phyloP scores from a whole-genome alignment of 805 yeast species.

The Candida nemodendra region DNA sequence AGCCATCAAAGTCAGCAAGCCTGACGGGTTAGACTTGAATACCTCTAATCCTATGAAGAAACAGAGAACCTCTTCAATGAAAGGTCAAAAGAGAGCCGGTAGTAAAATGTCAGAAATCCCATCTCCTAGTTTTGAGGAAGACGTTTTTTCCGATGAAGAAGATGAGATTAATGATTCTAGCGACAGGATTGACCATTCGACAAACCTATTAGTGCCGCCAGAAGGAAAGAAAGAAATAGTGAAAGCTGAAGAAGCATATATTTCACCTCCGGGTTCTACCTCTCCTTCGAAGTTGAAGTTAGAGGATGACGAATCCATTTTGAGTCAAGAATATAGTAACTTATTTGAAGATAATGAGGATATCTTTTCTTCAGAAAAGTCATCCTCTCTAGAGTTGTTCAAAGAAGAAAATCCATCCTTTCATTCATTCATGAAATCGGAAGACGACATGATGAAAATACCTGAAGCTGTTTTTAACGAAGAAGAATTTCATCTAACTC shows the following conservation, averaged over 20 bases:
- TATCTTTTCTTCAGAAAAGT: conserved; percentile 16
- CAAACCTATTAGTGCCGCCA: background rate
- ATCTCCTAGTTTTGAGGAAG: conserved; percentile 24
- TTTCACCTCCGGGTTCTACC: conserved; percentile 33
- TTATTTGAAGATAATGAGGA: conserved; percentile 28
- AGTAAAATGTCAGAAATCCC: conserved; percentile 17
- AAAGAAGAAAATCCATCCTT: conserved; percentile 25
- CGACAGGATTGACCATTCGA: conserved; percentile 8
- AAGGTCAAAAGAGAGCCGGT: background rate
- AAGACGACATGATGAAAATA: conserved; percentile 14
- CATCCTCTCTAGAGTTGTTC: conserved; percentile 26
- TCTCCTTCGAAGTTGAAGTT: conserved; percentile 31
- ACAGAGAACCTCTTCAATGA: conserved; percentile 13
- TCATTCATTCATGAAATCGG: conserved; percentile 11
- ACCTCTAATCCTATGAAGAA: conserved; percentile 19
- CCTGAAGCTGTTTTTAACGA: conserved; percentile 13
- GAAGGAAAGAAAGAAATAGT: conserved; percentile 17
- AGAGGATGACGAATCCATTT: conserved; percentile 25
- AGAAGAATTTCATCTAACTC: conserved; percentile 17
- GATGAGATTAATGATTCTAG: conserved; percentile 17
- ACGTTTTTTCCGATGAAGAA: conserved; percentile 23
- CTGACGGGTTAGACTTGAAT: conserved; percentile 27
- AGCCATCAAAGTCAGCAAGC: conserved; percentile 21
- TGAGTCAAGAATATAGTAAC: conserved; percentile 28
- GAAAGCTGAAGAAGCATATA: conserved; percentile 19